Evolutionary conservation across 371 early-diverging fungal species (phyloP), one percentile per base, ranked within the genome.

Genomic region (Umbelopsis sp.): DNA sequence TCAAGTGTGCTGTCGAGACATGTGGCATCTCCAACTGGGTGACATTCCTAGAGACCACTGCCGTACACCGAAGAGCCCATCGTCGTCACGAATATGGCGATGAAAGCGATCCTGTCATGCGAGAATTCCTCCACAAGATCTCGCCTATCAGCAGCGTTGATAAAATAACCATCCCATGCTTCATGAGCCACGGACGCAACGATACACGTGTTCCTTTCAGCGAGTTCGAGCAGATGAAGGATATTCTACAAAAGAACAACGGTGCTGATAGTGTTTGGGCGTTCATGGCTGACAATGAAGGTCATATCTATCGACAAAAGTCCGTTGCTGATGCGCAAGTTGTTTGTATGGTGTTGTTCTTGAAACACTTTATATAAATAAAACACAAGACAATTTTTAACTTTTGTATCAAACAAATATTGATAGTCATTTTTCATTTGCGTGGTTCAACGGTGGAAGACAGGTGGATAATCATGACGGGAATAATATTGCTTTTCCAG

Each of bases 21-120:
- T 72, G 73, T 57, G 73, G 73, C 22, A 70, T 72, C n/a, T 50
- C 63, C 16, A 65, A 72, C 67, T 72, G 50, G 37, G 64, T 72
- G 5, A 70, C 70, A 0, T 72, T 72, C 37, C 22, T 72, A 29
- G 62, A 72, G 50, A 66, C 63, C 14, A 72, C 72, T n/a, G 69
- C 69, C 3, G 67, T 50, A 2, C 69, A 69, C 50, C 62, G 74
- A 63, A 46, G 67, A 11, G 65, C 67, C 0, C n/a, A 68, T 24
- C 67, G 74, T 38, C 22, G 71, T n/a, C 53, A 35, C 25, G 74
- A 74, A 62, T 74, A 74, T 53, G 74, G 74, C 14, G 71, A 71
- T 32, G 74, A 74, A 45, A 25, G 71, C 24, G 48, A 65, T 22
- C 74, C 74, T 18, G 69, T 16, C 32, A 68, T 69, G 50, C 69